These are phyloP conservation scores for Rhodotorula mucilaginosa DNA, from an alignment of 1,284 basidiomycete genomes.

Conservation along the genomic window DNA sequence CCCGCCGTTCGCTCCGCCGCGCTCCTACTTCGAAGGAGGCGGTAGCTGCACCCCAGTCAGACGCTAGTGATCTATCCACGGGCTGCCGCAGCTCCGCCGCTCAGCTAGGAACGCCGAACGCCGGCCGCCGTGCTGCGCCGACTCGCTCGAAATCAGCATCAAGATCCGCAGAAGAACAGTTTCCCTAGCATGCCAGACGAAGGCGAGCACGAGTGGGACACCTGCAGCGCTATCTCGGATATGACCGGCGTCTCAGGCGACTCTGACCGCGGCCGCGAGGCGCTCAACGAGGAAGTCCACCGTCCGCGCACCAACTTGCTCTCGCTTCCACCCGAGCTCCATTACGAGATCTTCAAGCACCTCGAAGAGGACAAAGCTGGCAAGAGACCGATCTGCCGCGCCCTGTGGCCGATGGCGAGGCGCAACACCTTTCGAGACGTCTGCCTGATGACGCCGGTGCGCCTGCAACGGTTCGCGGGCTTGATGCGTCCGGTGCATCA, in stretches of 20 bases:
- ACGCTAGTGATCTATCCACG: too few relatives aligned
- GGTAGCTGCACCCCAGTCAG: too few relatives aligned
- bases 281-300: neutral
- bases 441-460: rapidly evolving
- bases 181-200: neutral
- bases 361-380: neutral
- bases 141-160: neutral
- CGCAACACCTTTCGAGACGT: neutral
- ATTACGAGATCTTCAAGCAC: neutral
- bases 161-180: neutral
- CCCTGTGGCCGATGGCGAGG: neutral
- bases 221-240: neutral
- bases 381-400: slow-evolving; percentile 5
- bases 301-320: neutral
- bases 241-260: too few relatives aligned
- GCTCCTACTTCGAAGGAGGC: neutral
- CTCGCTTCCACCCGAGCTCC: slow-evolving; percentile 10
- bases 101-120: too few relatives aligned
- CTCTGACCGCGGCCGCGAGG: too few relatives aligned
- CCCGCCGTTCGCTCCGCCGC: neutral
- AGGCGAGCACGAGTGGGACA: neutral
- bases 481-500: neutral
- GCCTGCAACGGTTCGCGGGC: neutral
- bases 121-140: too few relatives aligned
- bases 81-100: too few relatives aligned